These are phyloP conservation scores for Eucommia ulmoides DNA, from an alignment of 257 asterid genomes.

Conservation along the genomic window DNA sequence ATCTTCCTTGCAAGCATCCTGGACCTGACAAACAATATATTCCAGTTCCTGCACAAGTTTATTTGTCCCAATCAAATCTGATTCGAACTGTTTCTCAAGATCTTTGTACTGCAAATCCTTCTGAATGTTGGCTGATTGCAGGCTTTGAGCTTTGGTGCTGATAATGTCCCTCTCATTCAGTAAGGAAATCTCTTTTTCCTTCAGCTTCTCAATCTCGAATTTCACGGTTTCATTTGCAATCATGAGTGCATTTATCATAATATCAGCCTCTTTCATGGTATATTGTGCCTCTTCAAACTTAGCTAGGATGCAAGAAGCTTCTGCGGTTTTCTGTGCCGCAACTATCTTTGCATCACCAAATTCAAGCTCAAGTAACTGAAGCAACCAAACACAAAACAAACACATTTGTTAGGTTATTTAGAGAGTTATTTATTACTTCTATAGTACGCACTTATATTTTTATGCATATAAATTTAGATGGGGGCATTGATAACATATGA, in stretches of 20 bases:
- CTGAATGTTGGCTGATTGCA: slow-evolving; percentile 37
- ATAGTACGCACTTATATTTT: no score
- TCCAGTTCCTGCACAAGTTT: slow-evolving; percentile 50
- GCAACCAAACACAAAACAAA: neutral
- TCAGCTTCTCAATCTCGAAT: slow-evolving; percentile 41
- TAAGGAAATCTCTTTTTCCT: slow-evolving; percentile 34
- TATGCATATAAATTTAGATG: no score
- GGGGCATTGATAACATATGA: neutral
- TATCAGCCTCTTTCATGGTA: slow-evolving; percentile 81
- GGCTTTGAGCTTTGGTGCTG: slow-evolving; percentile 35
- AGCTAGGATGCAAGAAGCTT: slow-evolving; percentile 68
- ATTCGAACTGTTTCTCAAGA: slow-evolving; percentile 33
- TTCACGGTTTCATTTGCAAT: slow-evolving; percentile 78
- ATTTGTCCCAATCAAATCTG: slow-evolving; percentile 41
- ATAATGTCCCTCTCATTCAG: slow-evolving; percentile 33
- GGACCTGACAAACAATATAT: slow-evolving; percentile 38
- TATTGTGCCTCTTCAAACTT: slow-evolving; percentile 91
- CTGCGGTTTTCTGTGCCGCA: slow-evolving; percentile 76
- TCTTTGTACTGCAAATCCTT: slow-evolving; percentile 37
- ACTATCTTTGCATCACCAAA: slow-evolving; percentile 62
- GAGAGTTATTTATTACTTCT: no score
- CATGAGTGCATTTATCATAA: slow-evolving; percentile 79
- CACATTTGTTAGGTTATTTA: neutral
- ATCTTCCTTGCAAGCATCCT: slow-evolving; percentile 33
- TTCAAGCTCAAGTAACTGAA: slow-evolving; percentile 72